Percentiles rank a stretch among this genome's conserved stretches.
Evolutionary conservation across 2,329 filamentous ascomycete genomes (phyloP).

Genomic region (Neofusicoccum ribis): DNA sequence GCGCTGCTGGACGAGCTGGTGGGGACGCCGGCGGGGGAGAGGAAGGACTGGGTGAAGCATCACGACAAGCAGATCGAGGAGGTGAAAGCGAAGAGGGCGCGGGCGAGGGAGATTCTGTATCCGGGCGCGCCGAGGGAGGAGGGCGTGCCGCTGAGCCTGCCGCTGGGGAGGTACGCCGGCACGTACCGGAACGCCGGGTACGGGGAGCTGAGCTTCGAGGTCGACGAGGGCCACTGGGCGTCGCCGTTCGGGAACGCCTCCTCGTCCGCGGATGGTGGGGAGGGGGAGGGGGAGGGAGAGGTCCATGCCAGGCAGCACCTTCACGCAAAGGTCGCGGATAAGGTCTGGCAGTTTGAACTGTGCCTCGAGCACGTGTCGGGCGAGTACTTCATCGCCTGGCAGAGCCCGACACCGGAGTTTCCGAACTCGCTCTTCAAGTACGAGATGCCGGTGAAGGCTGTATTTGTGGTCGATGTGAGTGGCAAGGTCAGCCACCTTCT

Average conservation of each 20-base stretch:
- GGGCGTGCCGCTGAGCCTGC: not conserved
- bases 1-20: not conserved
- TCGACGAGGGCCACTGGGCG: not conserved
- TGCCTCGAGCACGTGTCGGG: slow-evolving; percentile 11
- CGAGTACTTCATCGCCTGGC: slow-evolving; percentile 15
- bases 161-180: not conserved
- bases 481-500: not conserved
- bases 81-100: not conserved
- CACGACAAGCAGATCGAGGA: not conserved
- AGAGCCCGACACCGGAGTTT: not conserved
- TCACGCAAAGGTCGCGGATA: not conserved
- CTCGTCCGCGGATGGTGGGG: not conserved
- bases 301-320: not conserved
- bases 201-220: not conserved
- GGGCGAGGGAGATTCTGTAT: not conserved
- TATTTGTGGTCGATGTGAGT: not conserved
- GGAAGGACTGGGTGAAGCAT: not conserved
- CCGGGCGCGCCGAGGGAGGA: not conserved
- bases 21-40: not conserved
- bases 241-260: not conserved
- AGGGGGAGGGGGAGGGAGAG: not conserved
- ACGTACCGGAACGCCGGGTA: not conserved
- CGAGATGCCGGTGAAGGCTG: not conserved
- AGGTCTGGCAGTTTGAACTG: not conserved
- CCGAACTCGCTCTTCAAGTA: not conserved